Evolutionary conservation across 2,329 filamentous ascomycete species (phyloP), one percentile per base, ranked within the genome.

Genomic region (Cladosporium sp.): DNA sequence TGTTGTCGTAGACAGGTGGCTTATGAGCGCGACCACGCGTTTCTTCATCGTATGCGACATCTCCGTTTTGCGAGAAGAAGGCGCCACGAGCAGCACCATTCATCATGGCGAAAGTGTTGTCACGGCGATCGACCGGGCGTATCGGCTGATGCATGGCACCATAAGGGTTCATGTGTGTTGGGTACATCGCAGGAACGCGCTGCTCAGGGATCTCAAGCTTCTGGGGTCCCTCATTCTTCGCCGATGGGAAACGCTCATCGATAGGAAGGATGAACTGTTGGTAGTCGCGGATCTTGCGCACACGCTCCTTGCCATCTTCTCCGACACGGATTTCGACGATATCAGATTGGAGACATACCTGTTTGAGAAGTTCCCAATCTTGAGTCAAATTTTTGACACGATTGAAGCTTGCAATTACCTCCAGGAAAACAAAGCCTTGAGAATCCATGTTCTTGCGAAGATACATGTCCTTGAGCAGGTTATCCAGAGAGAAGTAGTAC

Each of bases 401-500:
- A 73, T 90, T 91, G 79, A 99, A 99, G n/a, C 80, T 82, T 20
- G 88, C 83, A 65, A 99, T 87, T 58, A 96, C 83, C 34, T 82
- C 80, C 52, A 99, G 77, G 51, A 85, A 86, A 13, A 97, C 92
- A 68, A 92, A 97, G 17, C 94, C 94, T 72, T 97, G 90, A 1
- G 89, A 90, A 70, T 99, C 93, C 94, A 99, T 97, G 66, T 92
- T 87, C 67, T 84, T 86, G 58, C 94, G 87, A 59, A 99, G 80
- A 73, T 86, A 97, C 68, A 90, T 81, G 69, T 99, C 94, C 75
- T 96, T 97, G 80, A 90, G 89, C 50, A 97, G 81, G 71, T 99
- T 99, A 68, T 97, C 90, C 25, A 96, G 83, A 0, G 93, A 97
- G 75, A 99, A 96, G 75, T 99, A 99, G 77, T 97, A 99, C 68